A percentile compares a stretch with the other conserved stretches of the same genome.
Conservation (phyloP, 768 basidiomycete genomes). For the Trametes sanguinea region DNA sequence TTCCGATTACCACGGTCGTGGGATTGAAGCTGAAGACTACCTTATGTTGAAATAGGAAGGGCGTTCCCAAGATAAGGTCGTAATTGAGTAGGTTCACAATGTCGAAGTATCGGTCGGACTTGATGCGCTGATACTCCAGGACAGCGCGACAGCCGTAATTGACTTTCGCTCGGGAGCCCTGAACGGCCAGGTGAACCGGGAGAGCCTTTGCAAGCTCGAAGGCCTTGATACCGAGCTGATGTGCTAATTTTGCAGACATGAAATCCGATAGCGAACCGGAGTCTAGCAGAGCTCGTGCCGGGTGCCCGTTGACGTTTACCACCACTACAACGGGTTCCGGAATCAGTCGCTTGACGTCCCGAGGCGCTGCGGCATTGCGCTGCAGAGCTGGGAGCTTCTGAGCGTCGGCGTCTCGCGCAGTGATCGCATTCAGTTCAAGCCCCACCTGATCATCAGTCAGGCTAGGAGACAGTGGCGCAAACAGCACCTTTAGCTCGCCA, state of each 20-base stretch:
- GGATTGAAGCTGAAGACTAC: slow-evolving; percentile 19
- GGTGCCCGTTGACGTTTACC: slow-evolving; percentile 25
- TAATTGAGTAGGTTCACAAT: slow-evolving; percentile 17
- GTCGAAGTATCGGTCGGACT: slow-evolving; percentile 2
- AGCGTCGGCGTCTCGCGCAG: background rate
- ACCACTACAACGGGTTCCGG: slow-evolving; percentile 19
- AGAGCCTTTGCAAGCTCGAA: slow-evolving; percentile 28
- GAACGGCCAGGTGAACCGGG: slow-evolving; percentile 33
- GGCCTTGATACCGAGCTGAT: slow-evolving; percentile 27
- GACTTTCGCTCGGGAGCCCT: slow-evolving; percentile 34
- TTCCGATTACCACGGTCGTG: slow-evolving; percentile 6
- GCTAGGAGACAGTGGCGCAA: background rate
- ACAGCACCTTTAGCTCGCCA: background rate
- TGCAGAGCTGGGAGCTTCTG: background rate
- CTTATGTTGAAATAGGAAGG: slow-evolving; percentile 27
- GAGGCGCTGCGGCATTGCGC: slow-evolving; percentile 2
- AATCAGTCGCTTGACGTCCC: slow-evolving; percentile 13
- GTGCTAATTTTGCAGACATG: slow-evolving; percentile 31
- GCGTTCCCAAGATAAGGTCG: slow-evolving; percentile 32
- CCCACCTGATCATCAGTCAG: background rate
- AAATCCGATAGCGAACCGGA: slow-evolving; percentile 35
- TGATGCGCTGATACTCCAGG: slow-evolving; percentile 12
- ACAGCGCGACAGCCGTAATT: slow-evolving; percentile 13
- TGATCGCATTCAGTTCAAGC: slow-evolving; percentile 2
- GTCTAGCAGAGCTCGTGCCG: slow-evolving; percentile 26